phyloP scores from a whole-genome alignment of 495 filamentous ascomycete species.

The Penicillium ucsense region DNA sequence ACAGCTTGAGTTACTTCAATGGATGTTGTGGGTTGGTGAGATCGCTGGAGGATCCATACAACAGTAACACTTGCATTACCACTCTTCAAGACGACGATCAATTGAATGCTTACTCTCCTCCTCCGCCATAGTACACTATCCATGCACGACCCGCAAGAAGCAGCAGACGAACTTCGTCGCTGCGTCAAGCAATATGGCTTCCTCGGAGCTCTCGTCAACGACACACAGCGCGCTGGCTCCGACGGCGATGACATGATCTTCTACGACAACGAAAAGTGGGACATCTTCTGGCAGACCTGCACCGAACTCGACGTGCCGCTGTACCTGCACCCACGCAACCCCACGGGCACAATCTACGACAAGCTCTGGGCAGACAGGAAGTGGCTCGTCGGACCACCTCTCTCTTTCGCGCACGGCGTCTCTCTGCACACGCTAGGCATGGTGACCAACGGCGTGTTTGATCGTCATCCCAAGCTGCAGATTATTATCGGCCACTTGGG shows the following conservation, averaged over 20 bases:
- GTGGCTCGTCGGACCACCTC: slow-evolving; percentile 35
- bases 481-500: slow-evolving; percentile 60
- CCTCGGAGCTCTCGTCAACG: slow-evolving; percentile 50
- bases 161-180: slow-evolving; percentile 44
- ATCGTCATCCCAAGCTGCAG: slow-evolving; percentile 44
- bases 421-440: slow-evolving; percentile 41
- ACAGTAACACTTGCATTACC: background rate
- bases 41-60: too few species aligned
- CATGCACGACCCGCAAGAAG: slow-evolving; percentile 47
- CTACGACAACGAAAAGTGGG: slow-evolving; percentile 47
- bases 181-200: slow-evolving; percentile 48
- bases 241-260: slow-evolving; percentile 48
- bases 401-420: slow-evolving; percentile 42
- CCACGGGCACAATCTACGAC: slow-evolving; percentile 39
- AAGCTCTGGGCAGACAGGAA: slow-evolving; percentile 42
- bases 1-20: background rate
- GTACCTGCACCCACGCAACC: slow-evolving; percentile 50
- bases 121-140: slow-evolving; percentile 27
- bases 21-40: too few species aligned
- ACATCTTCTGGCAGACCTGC: slow-evolving; percentile 47
- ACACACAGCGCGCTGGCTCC: slow-evolving; percentile 39
- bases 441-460: slow-evolving; percentile 44
- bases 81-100: background rate
- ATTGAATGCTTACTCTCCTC: background rate
- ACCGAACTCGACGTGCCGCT: slow-evolving; percentile 52